Conservation (phyloP, 2,329 filamentous ascomycete species). For the Tolypocladium ophioglossoides region DNA sequence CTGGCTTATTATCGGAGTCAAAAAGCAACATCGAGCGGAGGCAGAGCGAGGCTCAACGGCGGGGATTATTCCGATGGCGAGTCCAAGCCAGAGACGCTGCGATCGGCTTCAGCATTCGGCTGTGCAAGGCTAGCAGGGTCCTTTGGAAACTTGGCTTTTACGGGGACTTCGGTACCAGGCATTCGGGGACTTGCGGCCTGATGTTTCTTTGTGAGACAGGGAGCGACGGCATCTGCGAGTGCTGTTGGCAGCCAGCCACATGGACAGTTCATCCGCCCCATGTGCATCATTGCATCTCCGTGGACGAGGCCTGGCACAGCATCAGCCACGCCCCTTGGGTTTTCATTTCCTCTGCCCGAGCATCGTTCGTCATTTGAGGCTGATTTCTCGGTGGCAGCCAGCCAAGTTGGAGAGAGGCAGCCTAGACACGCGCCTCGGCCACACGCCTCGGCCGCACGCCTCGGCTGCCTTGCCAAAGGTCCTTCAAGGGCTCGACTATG, state of each 20-base stretch:
- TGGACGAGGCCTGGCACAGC: background rate
- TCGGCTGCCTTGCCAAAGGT: no score
- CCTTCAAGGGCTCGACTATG: background rate
- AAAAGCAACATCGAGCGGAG: background rate
- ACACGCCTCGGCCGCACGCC: no score
- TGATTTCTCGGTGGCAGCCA: background rate
- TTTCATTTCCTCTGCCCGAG: constrained; percentile 2
- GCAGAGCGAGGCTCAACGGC: background rate
- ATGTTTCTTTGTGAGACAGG: background rate
- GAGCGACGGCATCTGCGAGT: background rate
- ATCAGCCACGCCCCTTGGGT: background rate
- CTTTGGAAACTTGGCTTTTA: background rate
- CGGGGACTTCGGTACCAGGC: background rate
- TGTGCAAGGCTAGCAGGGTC: background rate
- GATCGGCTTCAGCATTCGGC: background rate
- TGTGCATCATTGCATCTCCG: background rate
- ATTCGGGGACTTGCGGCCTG: background rate
- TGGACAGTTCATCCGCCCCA: background rate
- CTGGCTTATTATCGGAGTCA: background rate
- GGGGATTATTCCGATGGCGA: background rate
- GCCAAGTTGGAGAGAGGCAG: background rate
- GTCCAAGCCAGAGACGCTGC: no score
- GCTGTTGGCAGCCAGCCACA: background rate
- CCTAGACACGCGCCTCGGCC: background rate
- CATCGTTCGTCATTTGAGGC: background rate